Evolutionary conservation across 129 eudicot genomes (phyloP), one percentile per base, ranked within the genome.

Genomic region (Heracleum sosnowskyi): DNA sequence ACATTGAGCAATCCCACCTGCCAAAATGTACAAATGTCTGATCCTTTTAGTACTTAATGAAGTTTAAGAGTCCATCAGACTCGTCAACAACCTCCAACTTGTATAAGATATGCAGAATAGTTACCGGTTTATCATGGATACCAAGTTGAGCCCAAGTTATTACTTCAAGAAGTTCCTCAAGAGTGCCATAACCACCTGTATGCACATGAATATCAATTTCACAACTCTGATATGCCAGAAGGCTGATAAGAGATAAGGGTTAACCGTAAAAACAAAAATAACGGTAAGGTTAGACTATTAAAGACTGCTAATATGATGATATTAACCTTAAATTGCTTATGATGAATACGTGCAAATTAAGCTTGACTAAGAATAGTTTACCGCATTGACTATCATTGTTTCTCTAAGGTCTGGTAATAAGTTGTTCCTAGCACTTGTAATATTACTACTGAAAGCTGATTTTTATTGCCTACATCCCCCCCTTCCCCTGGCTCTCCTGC

Each of bases 111-210:
- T 46, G 57, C 68, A 49, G 49, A n/a, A 57, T 74, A 74, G 29
- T 74, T 93, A 93, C 98, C 82, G 98, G 98, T 88, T 93, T 93
- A 51, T 86, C 97, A 81, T 93, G 98, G 74, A 93, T 93, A 71
- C 98, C 97, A 44, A 93, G 96, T 82, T 93, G 98, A 82, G 98
- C 98, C 98, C 98, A 93, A 20, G 98, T 89, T 70, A 93, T 93
- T 73, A 93, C 97, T 87, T 93, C 98, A 79, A 93, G 96, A 37
- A 93, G 88, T 83, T 93, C 98, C 81, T 93, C 98, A 51, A 93
- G 91, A 69, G 98, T 93, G 60, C 98, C 98, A 89, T 93, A 93
- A 75, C 98, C 98, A 81, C 98, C 98, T 91, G 89, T 76, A 86
- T 57, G 40, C 41, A 84, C 16, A n/a, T 28, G 20, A n/a, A 79